These are phyloP conservation scores for Penicillium sp. DNA, from an alignment of 2,329 filamentous ascomycete species.

Conservation along the genomic window DNA sequence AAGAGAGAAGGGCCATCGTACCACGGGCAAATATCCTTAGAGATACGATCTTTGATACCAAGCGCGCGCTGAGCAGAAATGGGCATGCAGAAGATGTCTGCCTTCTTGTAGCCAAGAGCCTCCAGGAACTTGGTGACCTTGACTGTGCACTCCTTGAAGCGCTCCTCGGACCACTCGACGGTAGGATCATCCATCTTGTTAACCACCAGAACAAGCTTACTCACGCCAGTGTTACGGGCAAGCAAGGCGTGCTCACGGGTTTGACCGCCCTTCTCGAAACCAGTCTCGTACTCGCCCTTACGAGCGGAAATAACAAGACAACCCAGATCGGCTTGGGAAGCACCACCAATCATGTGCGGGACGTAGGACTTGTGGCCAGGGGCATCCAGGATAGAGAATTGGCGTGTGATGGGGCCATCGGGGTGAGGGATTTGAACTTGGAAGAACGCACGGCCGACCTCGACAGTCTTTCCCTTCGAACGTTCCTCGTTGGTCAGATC, in stretches of 20 bases:
- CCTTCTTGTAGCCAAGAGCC: constrained; percentile 93
- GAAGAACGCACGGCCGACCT: constrained; percentile 94
- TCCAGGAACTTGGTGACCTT: constrained; percentile 90
- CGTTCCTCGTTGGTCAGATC: constrained; percentile 97
- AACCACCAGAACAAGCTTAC: constrained; percentile 90
- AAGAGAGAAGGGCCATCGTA: constrained; percentile 88
- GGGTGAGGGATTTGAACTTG: constrained; percentile 65
- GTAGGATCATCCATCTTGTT: constrained; percentile 99
- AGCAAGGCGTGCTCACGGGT: constrained; percentile 97
- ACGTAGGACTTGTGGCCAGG: constrained; percentile 98
- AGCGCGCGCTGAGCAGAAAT: constrained; percentile 85
- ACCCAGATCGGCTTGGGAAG: constrained; percentile 90
- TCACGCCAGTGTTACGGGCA: constrained; percentile 97
- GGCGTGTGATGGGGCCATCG: constrained; percentile 71
- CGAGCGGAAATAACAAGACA: constrained; percentile 94
- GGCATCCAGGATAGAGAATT: constrained; percentile 95
- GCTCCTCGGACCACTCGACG: constrained; percentile 91
- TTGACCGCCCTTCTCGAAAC: constrained; percentile 95
- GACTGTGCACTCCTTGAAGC: constrained; percentile 89
- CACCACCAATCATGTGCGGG: constrained; percentile 96
- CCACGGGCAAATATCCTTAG: constrained; percentile 77
- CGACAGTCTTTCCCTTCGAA: constrained; percentile 95
- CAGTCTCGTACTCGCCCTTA: constrained; percentile 98
- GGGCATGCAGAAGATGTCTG: constrained; percentile 92
- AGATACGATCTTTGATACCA: constrained; percentile 87